A percentile compares a stretch with the other conserved stretches of the same genome.
phyloP scores from a whole-genome alignment of 2,329 filamentous ascomycete species.

The Didymella exigua region DNA sequence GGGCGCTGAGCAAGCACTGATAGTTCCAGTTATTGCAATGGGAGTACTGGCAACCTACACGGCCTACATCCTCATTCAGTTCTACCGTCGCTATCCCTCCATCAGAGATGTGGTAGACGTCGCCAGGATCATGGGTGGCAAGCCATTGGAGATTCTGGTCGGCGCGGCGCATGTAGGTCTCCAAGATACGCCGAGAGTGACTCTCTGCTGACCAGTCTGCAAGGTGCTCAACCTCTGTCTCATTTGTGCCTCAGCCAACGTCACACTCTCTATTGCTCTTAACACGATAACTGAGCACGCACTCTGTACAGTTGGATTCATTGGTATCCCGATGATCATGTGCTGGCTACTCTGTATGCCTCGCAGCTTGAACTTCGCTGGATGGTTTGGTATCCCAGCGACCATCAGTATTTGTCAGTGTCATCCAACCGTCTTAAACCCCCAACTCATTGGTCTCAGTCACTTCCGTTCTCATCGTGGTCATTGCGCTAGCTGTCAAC shows the following conservation, averaged over 20 bases:
- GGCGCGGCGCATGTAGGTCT: constrained; percentile 1
- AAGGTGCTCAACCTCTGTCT: constrained; percentile 6
- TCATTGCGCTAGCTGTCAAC: constrained; percentile 7
- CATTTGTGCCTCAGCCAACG: constrained; percentile 40
- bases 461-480: constrained; percentile 42
- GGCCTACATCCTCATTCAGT: constrained; percentile 8
- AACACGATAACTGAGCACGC: constrained; percentile 56
- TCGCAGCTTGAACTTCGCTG: constrained; percentile 19
- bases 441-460: constrained; percentile 14
- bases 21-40: not conserved
- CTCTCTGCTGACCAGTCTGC: not conserved
- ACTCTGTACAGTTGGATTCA: constrained; percentile 64
- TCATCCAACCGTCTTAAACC: constrained; percentile 15
- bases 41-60: constrained; percentile 8
- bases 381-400: constrained; percentile 11
- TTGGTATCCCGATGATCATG: constrained; percentile 44
- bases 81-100: constrained; percentile 5
- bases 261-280: constrained; percentile 40
- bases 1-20: not conserved
- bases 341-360: constrained; percentile 19
- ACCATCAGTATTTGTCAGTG: constrained; percentile 16
- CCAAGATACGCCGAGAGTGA: not conserved
- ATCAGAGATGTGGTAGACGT: constrained; percentile 8
- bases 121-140: constrained; percentile 8
- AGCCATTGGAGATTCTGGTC: constrained; percentile 7